These are phyloP conservation scores for Thermomyces lanuginosus DNA, from an alignment of 2,329 filamentous ascomycete species.

Conservation along the genomic window DNA sequence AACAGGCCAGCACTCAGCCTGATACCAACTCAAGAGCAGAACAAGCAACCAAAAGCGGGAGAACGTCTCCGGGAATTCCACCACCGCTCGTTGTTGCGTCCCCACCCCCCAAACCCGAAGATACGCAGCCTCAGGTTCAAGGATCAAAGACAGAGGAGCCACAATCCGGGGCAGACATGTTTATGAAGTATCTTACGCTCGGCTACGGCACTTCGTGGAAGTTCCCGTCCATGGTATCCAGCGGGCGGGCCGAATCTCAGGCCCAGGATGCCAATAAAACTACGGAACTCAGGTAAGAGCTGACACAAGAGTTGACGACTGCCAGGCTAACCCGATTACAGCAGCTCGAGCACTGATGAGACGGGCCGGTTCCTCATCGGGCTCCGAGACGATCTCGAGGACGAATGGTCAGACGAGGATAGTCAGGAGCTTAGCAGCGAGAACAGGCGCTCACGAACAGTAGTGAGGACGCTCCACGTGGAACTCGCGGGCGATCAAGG, in stretches of 20 bases:
- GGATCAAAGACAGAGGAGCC: conserved; percentile 12
- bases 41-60: conserved; percentile 11
- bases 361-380: conserved; percentile 28
- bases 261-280: conserved; percentile 9
- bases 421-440: conserved; percentile 12
- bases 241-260: conserved; percentile 12
- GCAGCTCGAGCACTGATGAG: conserved; percentile 4
- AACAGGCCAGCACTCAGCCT: conserved; percentile 6
- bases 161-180: conserved; percentile 26
- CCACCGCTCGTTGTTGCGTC: conserved; percentile 23
- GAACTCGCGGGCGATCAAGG: conserved; percentile 11
- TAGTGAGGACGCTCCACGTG: conserved; percentile 21
- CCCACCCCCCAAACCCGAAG: conserved; percentile 7
- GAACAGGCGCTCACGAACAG: conserved; percentile 15
- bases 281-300: background rate
- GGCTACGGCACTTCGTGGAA: conserved; percentile 35
- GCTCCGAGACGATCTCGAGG: conserved; percentile 26
- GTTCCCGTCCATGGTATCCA: conserved; percentile 17
- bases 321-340: no score
- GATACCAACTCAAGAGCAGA: no score
- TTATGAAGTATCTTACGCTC: conserved; percentile 35
- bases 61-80: conserved; percentile 26
- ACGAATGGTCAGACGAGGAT: conserved; percentile 20
- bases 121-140: conserved; percentile 9
- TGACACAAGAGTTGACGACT: no score